Base-by-base conservation (phyloP, 345 rosid genomes). In the Ricinus communis region DNA sequence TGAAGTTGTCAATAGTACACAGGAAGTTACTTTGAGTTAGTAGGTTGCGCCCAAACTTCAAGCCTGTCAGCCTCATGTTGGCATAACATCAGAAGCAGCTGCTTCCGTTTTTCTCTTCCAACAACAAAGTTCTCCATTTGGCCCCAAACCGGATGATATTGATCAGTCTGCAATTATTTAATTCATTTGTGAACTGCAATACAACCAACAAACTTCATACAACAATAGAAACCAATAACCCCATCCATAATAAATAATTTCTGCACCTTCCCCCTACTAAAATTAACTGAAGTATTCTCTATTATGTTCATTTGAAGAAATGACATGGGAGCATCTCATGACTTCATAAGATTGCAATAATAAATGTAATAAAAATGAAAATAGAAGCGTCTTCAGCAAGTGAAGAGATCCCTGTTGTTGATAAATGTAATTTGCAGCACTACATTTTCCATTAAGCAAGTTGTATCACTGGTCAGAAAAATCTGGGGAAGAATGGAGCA, bases 21-120 rank as follows among this genome's bases (percentile, higher is more conserved):
- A 24, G 41, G 38, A 72, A 57, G 59, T 82, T 91, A 96, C 99
- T 92, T 95, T 31, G 93, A 82, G 73, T 83, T 87, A 57, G 85
- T 84, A 71, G 99, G 99, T 66, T 91, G 91, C 56, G 99, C 94
- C 99, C 99, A 96, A 70, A 96, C 99, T 47, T 91, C 97, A 83
- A 96, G 99, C 85, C 99, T 87, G 76, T 96, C 98, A 82, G 96
- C 93, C 86, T 96, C 99, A 81, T 89, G 89, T 81, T 96, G 98
- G 79, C 98, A 90, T 40, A 96, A 83, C 97, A 96, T 88, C 77
- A 93, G 69, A 85, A 96, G 98, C 69, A 96, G 86, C 76, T 93
- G 99, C 83, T 82, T 96, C 68, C 97, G 76, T 74, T 86, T 95
- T 79, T 89, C 99, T 81, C 87, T 91, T 78, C 90, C 98, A 51